These are phyloP conservation scores for Claviceps arundinis DNA, from an alignment of 2,329 filamentous ascomycete genomes.

Conservation along the genomic window DNA sequence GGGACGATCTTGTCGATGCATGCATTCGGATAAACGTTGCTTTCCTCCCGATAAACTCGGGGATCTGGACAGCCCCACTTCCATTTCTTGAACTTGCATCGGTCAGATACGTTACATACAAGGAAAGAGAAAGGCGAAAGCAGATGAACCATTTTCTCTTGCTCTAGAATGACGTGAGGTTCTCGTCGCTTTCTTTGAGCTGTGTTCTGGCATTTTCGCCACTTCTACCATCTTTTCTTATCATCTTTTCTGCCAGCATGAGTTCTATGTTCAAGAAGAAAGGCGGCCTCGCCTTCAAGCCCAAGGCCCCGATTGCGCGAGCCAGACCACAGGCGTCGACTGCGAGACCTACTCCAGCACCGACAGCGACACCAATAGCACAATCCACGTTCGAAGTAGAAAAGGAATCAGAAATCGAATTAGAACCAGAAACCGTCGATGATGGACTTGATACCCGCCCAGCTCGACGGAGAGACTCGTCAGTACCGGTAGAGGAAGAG, in stretches of 20 bases:
- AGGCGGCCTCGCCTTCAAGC: conserved; percentile 51
- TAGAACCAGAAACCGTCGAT: background rate
- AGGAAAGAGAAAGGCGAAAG: background rate
- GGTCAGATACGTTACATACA: background rate
- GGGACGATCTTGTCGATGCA: conserved; percentile 19
- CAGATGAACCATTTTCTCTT: background rate
- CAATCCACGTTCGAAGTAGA: conserved; percentile 5
- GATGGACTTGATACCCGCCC: background rate
- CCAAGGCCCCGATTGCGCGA: conserved; percentile 48
- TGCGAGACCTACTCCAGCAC: conserved; percentile 2
- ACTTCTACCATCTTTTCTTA: background rate
- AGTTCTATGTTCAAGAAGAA: conserved; percentile 58
- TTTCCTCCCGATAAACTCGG: conserved; percentile 1
- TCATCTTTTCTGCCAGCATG: conserved; percentile 28
- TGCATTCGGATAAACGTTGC: conserved; percentile 21
- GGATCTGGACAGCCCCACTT: conserved; percentile 1
- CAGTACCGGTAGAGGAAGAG: background rate
- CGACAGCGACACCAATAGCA: background rate
- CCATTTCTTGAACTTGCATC: background rate
- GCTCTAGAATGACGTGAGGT: background rate
- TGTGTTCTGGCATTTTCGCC: background rate
- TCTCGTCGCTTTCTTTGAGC: background rate
- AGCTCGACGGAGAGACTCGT: background rate
- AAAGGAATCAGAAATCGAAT: background rate
- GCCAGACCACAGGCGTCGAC: conserved; percentile 5